Conservation (phyloP, 208 protist species). For the Wallacemonas sp. region DNA sequence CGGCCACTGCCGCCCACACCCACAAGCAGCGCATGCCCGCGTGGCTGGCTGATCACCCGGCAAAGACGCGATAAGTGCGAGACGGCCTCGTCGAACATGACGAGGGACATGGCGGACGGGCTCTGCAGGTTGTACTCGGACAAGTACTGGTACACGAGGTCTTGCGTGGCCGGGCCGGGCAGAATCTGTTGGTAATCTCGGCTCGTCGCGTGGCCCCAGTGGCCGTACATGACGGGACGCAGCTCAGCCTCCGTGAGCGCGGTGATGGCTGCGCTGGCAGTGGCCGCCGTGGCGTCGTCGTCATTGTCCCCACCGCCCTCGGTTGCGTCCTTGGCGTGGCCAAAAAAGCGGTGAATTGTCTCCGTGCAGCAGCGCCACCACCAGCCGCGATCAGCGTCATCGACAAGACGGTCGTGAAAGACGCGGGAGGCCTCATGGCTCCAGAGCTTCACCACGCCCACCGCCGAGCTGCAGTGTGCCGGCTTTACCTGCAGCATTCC, state of each 20-base stretch:
- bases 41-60: slow-evolving; percentile 95
- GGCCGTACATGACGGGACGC: slow-evolving; percentile 54
- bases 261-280: too few species aligned
- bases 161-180: slow-evolving; percentile 27
- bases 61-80: slow-evolving; percentile 95
- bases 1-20: slow-evolving; percentile 97
- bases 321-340: slow-evolving; percentile 13
- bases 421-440: slow-evolving; percentile 95
- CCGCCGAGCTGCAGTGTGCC: slow-evolving; percentile 45
- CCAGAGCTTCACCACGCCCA: slow-evolving; percentile 88
- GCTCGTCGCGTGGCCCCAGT: slow-evolving; percentile 40
- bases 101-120: slow-evolving; percentile 88
- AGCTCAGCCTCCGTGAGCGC: slow-evolving; percentile 29
- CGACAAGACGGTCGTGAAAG: slow-evolving; percentile 96
- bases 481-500: slow-evolving; percentile 92
- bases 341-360: slow-evolving; percentile 36
- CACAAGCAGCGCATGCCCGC: slow-evolving; percentile 96
- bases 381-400: slow-evolving; percentile 89
- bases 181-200: slow-evolving; percentile 59
- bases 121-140: slow-evolving; percentile 92
- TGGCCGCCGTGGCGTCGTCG: slow-evolving; percentile 29
- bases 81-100: slow-evolving; percentile 97
- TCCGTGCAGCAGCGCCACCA: slow-evolving; percentile 83
- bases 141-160: slow-evolving; percentile 81
- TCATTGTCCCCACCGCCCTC: slow-evolving; percentile 38